These are phyloP conservation scores for Talaromyces sp. DNA, from an alignment of 2,329 filamentous ascomycete genomes.

Conservation along the genomic window DNA sequence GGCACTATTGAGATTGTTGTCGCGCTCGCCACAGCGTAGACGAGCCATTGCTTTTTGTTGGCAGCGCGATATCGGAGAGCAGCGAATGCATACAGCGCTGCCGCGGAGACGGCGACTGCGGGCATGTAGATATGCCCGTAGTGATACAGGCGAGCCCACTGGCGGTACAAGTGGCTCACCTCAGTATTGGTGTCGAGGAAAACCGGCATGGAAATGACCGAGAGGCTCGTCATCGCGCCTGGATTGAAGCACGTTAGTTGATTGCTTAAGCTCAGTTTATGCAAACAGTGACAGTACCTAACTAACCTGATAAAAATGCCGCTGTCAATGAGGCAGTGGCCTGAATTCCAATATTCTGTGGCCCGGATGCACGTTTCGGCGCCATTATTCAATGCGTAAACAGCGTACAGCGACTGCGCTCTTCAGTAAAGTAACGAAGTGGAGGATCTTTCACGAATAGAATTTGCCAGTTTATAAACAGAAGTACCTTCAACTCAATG, in stretches of 20 bases:
- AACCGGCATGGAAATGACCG: slow-evolving; percentile 8
- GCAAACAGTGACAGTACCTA: neutral
- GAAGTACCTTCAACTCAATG: neutral
- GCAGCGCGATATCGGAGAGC: neutral
- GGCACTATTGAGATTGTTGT: slow-evolving; percentile 29
- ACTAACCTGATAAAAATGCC: neutral
- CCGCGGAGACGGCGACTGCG: slow-evolving; percentile 20
- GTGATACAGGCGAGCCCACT: slow-evolving; percentile 30
- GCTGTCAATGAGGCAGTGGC: neutral
- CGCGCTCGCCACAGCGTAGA: slow-evolving; percentile 16
- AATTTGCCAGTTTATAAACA: neutral
- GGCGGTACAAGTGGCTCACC: slow-evolving; percentile 19
- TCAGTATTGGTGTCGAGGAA: slow-evolving; percentile 12
- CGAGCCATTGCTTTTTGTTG: slow-evolving; percentile 9
- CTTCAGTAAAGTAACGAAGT: neutral
- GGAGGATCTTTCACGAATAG: neutral
- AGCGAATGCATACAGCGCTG: slow-evolving; percentile 19
- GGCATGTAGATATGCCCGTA: slow-evolving; percentile 27
- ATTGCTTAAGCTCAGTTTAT: neutral
- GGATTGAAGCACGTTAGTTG: neutral
- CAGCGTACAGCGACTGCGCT: neutral
- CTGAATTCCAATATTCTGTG: neutral
- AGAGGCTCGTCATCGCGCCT: slow-evolving; percentile 1
- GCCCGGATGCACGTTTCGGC: neutral
- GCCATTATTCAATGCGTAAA: neutral